These are phyloP conservation scores for Kazachstania bromeliacearum DNA, from an alignment of 805 yeast genomes.

Conservation along the genomic window DNA sequence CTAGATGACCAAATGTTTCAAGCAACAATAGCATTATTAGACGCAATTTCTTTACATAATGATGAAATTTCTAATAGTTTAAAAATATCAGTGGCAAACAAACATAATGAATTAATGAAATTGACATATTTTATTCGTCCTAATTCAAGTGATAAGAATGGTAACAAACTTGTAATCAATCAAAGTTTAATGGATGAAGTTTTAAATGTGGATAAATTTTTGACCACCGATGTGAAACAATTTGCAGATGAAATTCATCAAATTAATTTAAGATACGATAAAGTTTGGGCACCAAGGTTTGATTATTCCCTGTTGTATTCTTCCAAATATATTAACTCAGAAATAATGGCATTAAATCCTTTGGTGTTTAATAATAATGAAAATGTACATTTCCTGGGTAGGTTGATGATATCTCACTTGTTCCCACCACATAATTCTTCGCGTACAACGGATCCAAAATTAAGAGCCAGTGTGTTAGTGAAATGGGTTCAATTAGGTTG, in stretches of 20 bases:
- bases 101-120: conserved; percentile 38
- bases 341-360: conserved; percentile 49
- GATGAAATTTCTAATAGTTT: conserved; percentile 44
- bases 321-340: conserved; percentile 25
- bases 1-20: conserved; percentile 55
- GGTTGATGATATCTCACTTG: conserved; percentile 59
- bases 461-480: conserved; percentile 56
- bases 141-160: conserved; percentile 2
- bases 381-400: conserved; percentile 70
- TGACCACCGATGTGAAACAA: conserved; percentile 42
- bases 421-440: conserved; percentile 30
- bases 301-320: conserved; percentile 71
- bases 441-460: conserved; percentile 9
- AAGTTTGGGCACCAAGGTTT: conserved; percentile 65
- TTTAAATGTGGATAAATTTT: conserved; percentile 37
- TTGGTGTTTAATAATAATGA: conserved; percentile 57
- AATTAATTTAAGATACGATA: conserved; percentile 57
- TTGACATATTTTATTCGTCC: conserved; percentile 1
- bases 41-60: conserved; percentile 37
- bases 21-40: conserved; percentile 45
- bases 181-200: conserved; percentile 13
- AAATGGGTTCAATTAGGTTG: conserved; percentile 85
- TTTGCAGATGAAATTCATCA: conserved; percentile 57
- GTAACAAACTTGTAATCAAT: neutral
- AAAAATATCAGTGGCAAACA: conserved; percentile 42